Evolutionary conservation across 176 grass and related monocot species (phyloP).

Genomic region (Hordeum vulgare): DNA sequence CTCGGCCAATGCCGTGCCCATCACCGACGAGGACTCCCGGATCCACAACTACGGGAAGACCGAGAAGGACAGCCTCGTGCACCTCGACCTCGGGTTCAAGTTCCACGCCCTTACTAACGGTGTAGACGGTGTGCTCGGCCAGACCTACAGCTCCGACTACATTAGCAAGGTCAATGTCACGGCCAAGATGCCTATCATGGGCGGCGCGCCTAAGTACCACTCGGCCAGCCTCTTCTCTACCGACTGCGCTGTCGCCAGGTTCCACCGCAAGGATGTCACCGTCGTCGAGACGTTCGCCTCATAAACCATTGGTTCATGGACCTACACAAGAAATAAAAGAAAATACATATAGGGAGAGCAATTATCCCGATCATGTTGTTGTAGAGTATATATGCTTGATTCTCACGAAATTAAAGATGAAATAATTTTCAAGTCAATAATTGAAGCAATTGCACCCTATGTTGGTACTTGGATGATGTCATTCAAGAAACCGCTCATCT

Average conservation of each 20-base stretch:
- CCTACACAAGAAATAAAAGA: neutral
- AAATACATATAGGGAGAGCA: neutral
- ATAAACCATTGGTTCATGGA: neutral
- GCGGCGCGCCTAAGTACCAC: constrained; percentile 1
- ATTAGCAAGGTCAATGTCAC: constrained; percentile 13
- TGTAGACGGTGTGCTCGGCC: constrained; percentile 38
- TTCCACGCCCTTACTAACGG: constrained; percentile 35
- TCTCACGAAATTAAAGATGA: neutral
- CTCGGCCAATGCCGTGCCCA: constrained; percentile 44
- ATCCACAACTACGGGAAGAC: constrained; percentile 54
- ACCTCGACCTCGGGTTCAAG: constrained; percentile 62
- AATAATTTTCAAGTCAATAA: neutral
- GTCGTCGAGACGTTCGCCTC: neutral
- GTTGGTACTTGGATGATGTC: no score
- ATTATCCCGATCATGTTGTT: neutral
- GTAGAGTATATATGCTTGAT: neutral
- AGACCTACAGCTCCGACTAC: constrained; percentile 8
- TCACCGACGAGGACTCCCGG: constrained; percentile 49
- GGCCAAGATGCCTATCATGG: constrained; percentile 34
- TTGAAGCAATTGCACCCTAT: neutral
- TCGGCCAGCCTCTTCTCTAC: constrained; percentile 13
- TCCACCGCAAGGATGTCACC: fast-evolving
- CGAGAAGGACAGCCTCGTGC: constrained; percentile 36
- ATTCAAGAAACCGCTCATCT: no score
- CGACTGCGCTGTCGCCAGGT: neutral